Conservation (phyloP, 768 basidiomycete genomes). For the Royoungia palumana region DNA sequence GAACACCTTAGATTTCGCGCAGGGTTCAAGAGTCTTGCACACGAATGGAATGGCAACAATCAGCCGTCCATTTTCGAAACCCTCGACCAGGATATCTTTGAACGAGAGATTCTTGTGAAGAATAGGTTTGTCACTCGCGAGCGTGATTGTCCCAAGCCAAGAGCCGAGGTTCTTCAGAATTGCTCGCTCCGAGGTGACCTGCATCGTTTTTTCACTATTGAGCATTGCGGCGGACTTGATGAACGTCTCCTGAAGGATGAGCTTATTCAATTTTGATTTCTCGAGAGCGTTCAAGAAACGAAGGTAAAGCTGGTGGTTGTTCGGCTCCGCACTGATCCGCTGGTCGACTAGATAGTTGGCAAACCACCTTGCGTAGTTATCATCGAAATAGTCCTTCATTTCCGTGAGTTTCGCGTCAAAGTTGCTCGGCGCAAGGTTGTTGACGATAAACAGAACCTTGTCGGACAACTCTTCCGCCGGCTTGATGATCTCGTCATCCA, state of each 20-base stretch:
- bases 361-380: conserved; percentile 89
- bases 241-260: conserved; percentile 92
- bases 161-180: conserved; percentile 91
- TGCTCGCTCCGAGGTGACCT: conserved; percentile 79
- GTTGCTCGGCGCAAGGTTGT: conserved; percentile 93
- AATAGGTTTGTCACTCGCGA: conserved; percentile 91
- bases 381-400: conserved; percentile 81
- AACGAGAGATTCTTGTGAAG: conserved; percentile 91
- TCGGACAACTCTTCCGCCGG: conserved; percentile 90
- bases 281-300: conserved; percentile 87
- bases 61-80: conserved; percentile 86
- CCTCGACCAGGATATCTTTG: conserved; percentile 96
- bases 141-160: conserved; percentile 92
- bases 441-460: conserved; percentile 95
- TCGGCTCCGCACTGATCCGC: conserved; percentile 92
- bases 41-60: conserved; percentile 97
- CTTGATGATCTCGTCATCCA: conserved; percentile 57
- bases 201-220: conserved; percentile 88
- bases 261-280: conserved; percentile 59
- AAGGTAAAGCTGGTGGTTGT: conserved; percentile 94
- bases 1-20: conserved; percentile 88
- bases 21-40: conserved; percentile 93
- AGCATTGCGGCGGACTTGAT: conserved; percentile 80
- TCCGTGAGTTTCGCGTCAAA: conserved; percentile 85
- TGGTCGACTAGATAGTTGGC: conserved; percentile 97